Evolutionary conservation across 2,329 filamentous ascomycete species (phyloP).

Genomic region (Pseudogymnoascus sp.): DNA sequence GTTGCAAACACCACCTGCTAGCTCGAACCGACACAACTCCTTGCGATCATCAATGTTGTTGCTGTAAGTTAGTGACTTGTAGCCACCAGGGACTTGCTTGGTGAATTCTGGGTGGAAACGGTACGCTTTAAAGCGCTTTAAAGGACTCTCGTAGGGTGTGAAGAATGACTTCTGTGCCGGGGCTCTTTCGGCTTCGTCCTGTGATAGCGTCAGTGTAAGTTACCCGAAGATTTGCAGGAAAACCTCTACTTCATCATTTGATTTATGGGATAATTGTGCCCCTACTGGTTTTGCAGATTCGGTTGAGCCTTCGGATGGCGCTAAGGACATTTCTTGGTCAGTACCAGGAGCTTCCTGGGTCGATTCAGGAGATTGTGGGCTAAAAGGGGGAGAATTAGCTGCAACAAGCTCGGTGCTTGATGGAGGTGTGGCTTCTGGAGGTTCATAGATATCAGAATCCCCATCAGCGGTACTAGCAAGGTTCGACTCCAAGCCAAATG

Average conservation of each 20-base stretch:
- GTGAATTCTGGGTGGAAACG: constrained; percentile 78
- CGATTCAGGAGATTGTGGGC: constrained; percentile 31
- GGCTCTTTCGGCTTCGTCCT: background rate
- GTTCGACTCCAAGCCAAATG: background rate
- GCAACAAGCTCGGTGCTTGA: constrained; percentile 15
- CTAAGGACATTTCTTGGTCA: background rate
- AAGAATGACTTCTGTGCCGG: constrained; percentile 16
- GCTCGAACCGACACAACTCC: constrained; percentile 69
- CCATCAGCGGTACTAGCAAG: constrained; percentile 14
- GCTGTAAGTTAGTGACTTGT: constrained; percentile 87
- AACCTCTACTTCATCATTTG: constrained; percentile 6
- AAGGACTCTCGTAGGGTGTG: constrained; percentile 72
- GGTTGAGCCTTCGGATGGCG: background rate
- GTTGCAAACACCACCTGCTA: constrained; percentile 63
- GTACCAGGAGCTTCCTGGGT: background rate
- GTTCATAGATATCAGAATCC: constrained; percentile 49
- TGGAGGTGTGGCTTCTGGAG: constrained; percentile 36
- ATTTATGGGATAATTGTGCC: background rate
- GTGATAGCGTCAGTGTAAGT: constrained; percentile 3
- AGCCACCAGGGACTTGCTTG: constrained; percentile 63
- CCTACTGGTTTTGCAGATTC: background rate
- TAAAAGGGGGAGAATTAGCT: constrained; percentile 34
- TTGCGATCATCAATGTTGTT: constrained; percentile 74
- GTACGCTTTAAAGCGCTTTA: constrained; percentile 77
- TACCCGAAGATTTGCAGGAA: background rate